Conservation (phyloP, 2,329 filamentous ascomycete species). For the Teratosphaeria viscida region DNA sequence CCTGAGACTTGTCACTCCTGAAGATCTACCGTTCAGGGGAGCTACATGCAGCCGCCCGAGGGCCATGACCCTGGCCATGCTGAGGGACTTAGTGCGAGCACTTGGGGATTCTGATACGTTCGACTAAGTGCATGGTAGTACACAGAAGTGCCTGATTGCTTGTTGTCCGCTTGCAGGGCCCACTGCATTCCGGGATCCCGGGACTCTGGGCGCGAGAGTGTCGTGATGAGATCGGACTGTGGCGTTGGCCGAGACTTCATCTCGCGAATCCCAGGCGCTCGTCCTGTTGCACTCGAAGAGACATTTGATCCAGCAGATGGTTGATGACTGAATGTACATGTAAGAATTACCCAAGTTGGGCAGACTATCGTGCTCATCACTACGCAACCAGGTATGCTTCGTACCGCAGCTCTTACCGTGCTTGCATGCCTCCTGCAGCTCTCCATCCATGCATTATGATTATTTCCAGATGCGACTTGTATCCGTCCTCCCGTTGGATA, state of each 20-base stretch:
- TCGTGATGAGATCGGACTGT: background rate
- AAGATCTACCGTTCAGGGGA: background rate
- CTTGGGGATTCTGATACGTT: background rate
- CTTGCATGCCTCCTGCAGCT: too few relatives aligned
- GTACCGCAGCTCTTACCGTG: background rate
- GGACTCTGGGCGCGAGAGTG: background rate
- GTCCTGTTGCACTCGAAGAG: too few relatives aligned
- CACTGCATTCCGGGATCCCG: background rate
- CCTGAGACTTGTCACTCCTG: background rate
- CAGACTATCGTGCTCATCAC: background rate
- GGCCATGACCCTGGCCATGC: background rate
- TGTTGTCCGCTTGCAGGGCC: background rate
- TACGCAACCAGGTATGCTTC: background rate
- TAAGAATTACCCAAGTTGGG: too few relatives aligned
- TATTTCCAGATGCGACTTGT: too few relatives aligned
- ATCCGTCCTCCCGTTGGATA: too few relatives aligned
- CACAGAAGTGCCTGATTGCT: background rate
- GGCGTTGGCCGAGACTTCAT: background rate
- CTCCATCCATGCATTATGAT: too few relatives aligned
- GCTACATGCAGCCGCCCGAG: background rate
- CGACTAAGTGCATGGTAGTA: background rate
- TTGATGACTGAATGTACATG: background rate
- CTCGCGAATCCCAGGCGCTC: background rate
- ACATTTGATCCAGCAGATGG: background rate
- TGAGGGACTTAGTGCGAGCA: background rate